phyloP scores from a whole-genome alignment of 1,139 yeast genomes.

The Protomyces pachydermus region DNA sequence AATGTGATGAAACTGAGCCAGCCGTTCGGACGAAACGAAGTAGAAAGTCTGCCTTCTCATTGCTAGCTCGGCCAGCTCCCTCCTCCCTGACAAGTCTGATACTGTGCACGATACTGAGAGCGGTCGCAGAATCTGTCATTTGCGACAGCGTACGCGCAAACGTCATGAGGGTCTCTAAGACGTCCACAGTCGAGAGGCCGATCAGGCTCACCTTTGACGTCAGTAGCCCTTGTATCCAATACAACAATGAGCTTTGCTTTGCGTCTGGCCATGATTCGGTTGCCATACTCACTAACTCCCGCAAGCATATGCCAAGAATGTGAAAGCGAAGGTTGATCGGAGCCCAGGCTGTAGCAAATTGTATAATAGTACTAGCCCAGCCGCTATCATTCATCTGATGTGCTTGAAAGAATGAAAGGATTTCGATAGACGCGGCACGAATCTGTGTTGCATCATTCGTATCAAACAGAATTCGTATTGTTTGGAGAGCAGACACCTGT shows the following conservation, averaged over 20 bases:
- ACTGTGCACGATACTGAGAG: neutral
- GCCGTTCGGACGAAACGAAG: constrained; percentile 44
- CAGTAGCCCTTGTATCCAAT: constrained; percentile 60
- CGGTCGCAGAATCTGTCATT: neutral
- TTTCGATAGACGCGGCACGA: constrained; percentile 39
- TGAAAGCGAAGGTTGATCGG: constrained; percentile 85
- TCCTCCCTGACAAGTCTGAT: neutral
- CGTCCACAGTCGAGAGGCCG: constrained; percentile 84
- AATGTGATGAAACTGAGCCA: constrained; percentile 62
- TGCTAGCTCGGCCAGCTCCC: neutral
- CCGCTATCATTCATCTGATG: constrained; percentile 34
- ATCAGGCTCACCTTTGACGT: constrained; percentile 76
- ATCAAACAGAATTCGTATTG: constrained; percentile 43
- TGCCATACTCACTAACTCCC: constrained; percentile 36
- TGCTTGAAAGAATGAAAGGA: constrained; percentile 39
- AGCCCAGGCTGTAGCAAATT: constrained; percentile 66
- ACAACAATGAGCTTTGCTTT: constrained; percentile 50
- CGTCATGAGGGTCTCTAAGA: constrained; percentile 57
- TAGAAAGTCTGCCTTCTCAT: constrained; percentile 28
- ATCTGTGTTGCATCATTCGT: constrained; percentile 41
- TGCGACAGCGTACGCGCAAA: constrained; percentile 52
- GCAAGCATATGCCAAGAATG: constrained; percentile 49
- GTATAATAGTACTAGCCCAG: constrained; percentile 60
- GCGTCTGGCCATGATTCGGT: constrained; percentile 36
- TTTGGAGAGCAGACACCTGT: constrained; percentile 34